Percentiles rank a stretch among this genome's conserved stretches.
phyloP scores from a whole-genome alignment of 2,329 filamentous ascomycete species.

The Sclerotinia glacialis region DNA sequence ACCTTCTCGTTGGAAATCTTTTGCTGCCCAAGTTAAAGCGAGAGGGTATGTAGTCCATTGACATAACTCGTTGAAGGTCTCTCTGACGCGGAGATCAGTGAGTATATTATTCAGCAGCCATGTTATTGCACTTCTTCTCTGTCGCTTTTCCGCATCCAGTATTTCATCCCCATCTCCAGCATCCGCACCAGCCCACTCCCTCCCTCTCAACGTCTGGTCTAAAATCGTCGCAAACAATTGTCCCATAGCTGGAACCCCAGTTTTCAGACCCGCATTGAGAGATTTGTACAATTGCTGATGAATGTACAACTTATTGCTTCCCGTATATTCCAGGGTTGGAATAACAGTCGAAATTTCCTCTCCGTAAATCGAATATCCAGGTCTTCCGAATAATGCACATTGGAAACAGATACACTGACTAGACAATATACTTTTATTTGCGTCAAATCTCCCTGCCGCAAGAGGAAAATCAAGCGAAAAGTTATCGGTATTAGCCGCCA shows the following conservation, averaged over 20 bases:
- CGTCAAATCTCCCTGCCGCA: background rate
- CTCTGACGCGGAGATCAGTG: background rate
- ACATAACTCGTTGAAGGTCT: background rate
- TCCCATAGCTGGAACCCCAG: background rate
- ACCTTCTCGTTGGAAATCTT: background rate
- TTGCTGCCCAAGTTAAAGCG: background rate
- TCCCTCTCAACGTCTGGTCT: background rate
- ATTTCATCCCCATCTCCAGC: background rate
- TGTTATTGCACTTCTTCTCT: background rate
- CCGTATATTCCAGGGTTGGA: background rate
- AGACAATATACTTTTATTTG: background rate
- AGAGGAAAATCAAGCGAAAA: background rate
- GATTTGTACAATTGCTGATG: background rate
- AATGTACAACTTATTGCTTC: background rate
- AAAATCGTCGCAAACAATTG: background rate
- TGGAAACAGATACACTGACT: slow-evolving; percentile 13
- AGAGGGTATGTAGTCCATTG: background rate
- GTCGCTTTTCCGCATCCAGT: background rate
- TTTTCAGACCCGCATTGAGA: background rate
- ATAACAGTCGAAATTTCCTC: background rate
- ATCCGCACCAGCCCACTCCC: background rate
- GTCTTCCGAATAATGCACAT: background rate
- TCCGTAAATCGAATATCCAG: background rate
- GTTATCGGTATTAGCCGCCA: slow-evolving; percentile 1
- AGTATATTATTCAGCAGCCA: background rate